Percentiles rank a stretch among this genome's conserved stretches.
Evolutionary conservation across 306 rosid genomes (phyloP).

Genomic region (Pachyrhizus erosus): DNA sequence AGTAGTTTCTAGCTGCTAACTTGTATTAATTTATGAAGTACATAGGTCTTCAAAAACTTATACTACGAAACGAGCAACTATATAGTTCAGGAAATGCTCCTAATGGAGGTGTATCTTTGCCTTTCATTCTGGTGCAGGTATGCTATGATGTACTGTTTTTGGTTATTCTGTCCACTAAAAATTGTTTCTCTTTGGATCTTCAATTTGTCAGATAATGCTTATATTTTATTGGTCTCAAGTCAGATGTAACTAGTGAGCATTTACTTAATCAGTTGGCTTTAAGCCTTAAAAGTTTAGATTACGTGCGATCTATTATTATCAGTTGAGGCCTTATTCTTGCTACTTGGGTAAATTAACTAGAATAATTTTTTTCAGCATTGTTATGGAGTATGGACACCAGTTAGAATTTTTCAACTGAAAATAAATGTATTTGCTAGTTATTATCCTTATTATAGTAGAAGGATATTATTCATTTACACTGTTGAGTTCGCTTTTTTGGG

Average conservation of each 20-base stretch:
- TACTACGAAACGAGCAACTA: constrained; percentile 89
- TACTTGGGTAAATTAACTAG: not conserved
- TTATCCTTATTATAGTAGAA: no score
- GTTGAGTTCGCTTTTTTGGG: not conserved
- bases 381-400: not conserved
- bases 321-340: not conserved
- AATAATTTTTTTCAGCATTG: not conserved
- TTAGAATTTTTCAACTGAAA: not conserved
- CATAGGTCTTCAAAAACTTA: constrained; percentile 88
- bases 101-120: constrained; percentile 93
- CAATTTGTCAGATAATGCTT: not conserved
- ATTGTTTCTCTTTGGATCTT: constrained; percentile 12
- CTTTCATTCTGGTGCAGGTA: constrained; percentile 98
- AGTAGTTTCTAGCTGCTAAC: constrained; percentile 42
- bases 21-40: constrained; percentile 59
- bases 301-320: not conserved
- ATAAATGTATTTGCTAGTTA: not conserved
- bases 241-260: not conserved
- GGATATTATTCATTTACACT: not conserved
- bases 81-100: constrained; percentile 88
- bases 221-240: not conserved
- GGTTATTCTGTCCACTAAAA: constrained; percentile 18
- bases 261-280: not conserved
- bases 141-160: constrained; percentile 38
- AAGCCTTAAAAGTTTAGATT: constrained; percentile 1